Evolutionary conservation across 2,329 filamentous ascomycete genomes (phyloP), one percentile per base, ranked within the genome.

Genomic region (Aspergillus udagawae): DNA sequence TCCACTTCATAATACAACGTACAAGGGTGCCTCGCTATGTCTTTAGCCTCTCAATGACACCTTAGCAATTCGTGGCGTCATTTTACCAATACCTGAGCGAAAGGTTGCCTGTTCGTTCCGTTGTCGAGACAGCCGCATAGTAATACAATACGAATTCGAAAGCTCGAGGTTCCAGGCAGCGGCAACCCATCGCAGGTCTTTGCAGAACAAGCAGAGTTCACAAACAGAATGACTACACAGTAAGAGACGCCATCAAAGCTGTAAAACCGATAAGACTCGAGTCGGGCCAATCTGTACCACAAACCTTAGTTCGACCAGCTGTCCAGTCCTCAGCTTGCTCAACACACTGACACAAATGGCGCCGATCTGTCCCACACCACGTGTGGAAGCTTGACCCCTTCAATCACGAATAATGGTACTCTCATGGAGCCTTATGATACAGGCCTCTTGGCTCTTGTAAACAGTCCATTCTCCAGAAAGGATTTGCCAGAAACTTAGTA

Each of bases 311-410:
- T 4, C 6, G 14, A 29, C 9, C 35, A 35, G 29, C n/a, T 35
- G 14, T 51, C 49, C 29, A 41, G 29, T 51, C 29, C 27, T 27
- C 49, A 38, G 29, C 29, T 32, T 21, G 49, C 29, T 54, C 45
- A 53, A 53, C 56, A 49, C 32, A 57, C 29, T 51, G 55, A 42
- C 23, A 56, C 54, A 53, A 58, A 58, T 42, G 51, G 59, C 53
- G 59, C 61, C 60, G 61, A 67, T 68, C 60, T 63, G 60, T 61
- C 57, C 58, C 59, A 63, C 64, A 59, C 67, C 69, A 71, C 69
- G 68, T 71, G 65, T 63, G 58, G 60, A 65, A 64, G 60, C 60
- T 69, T 66, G 65, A 65, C 66, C 60, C 60, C 62, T 66, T 57
- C 42, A 55, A 51, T 54, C 27, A 52, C 23, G 14, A 38, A 38